Base-by-base conservation (phyloP, 2,329 filamentous ascomycete genomes). In the Ceratocystis huliohia region DNA sequence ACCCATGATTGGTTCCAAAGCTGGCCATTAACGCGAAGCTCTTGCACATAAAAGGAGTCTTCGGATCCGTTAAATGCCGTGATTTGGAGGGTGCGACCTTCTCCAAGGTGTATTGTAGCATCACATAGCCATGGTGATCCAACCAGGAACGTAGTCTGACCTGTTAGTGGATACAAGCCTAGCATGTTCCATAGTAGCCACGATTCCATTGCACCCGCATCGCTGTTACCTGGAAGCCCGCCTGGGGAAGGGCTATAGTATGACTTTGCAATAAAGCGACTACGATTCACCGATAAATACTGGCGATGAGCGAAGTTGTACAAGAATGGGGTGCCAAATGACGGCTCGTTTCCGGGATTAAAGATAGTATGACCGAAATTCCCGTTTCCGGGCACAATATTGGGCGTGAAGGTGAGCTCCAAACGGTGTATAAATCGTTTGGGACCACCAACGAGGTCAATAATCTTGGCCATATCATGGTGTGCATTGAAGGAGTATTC, bases 401-500 rank as follows among this genome's bases (percentile, higher is more conserved):
- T 79, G 1, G 78, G 78, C 64, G 78, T 77, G 73, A 88, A 88
- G 65, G 87, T 80, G 69, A 79, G 83, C 63, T 88, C 78, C 5
- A 89, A 78, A 0, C 86, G 78, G 33, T 79, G 73, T 0, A 82
- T 76, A 72, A 88, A 88, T 1, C 74, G 77, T 1, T 76, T 74
- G 0, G 76, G 70, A 0, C 85, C 86, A n/a, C 85, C 85, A 62
- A 78, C 76, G 44, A 81, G 75, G 1, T 76, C 70, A 65, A 88
- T 79, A 65, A 87, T 73, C 25, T 78, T 76, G 30, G 76, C 74
- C 66, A 87, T 76, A 73, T 89, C 86, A 73, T 89, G 86, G 62
- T 86, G 81, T n/a, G 84, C 94, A 68, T 85, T 86, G 78, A 87
- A 85, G 4, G 81, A 84, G 74, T 88, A 88, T 65, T 85, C 83